These are phyloP conservation scores for Picea mariana DNA, from an alignment of 83 land plant species.

Conservation along the genomic window DNA sequence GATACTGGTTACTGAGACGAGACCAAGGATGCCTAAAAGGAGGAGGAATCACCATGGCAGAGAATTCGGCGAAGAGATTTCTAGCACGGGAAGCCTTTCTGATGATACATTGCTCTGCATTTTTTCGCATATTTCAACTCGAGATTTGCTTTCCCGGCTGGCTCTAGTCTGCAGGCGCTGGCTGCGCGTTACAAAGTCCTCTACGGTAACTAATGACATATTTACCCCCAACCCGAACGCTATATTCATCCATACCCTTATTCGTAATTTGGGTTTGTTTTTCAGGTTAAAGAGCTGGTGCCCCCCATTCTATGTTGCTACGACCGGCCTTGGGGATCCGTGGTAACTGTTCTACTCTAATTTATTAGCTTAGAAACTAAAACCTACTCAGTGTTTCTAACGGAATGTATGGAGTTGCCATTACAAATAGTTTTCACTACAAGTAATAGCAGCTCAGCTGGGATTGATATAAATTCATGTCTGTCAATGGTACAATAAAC, in stretches of 20 bases:
- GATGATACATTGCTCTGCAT: background rate
- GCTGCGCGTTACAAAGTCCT: slow-evolving; percentile 4
- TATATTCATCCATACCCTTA: background rate
- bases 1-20: too few relatives aligned
- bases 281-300: slow-evolving; percentile 7
- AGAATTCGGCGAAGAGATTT: background rate
- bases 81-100: background rate
- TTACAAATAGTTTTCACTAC: too few relatives aligned
- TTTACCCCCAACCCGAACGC: background rate
- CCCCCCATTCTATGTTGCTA: background rate
- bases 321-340: slow-evolving; percentile 7
- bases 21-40: too few relatives aligned
- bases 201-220: background rate
- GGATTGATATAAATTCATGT: too few relatives aligned
- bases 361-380: too few relatives aligned
- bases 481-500: too few relatives aligned
- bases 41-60: too few relatives aligned
- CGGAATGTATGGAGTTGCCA: too few relatives aligned
- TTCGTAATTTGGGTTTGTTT: background rate
- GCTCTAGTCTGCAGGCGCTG: slow-evolving; percentile 5
- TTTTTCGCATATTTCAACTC: background rate
- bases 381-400: too few relatives aligned
- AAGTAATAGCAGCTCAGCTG: too few relatives aligned
- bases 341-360: background rate
- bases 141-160: slow-evolving; percentile 9